Percentiles rank a stretch among this genome's conserved stretches.
Evolutionary conservation across 345 rosid genomes (phyloP).

Genomic region (Alliaria petiolata): DNA sequence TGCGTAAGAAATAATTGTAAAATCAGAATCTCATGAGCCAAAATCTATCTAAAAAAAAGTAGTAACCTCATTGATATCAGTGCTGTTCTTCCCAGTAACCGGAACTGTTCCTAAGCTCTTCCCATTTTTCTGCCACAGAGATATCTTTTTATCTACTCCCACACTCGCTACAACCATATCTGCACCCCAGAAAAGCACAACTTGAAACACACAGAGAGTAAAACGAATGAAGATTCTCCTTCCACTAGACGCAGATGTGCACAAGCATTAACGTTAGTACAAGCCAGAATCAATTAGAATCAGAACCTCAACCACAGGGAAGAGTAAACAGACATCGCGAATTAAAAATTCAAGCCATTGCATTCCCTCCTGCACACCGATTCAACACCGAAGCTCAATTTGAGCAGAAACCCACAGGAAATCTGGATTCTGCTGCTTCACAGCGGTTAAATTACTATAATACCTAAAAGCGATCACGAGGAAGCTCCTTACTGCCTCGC

Average conservation of each 20-base stretch:
- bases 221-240: neutral
- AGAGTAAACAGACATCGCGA: neutral
- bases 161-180: slow-evolving; percentile 92
- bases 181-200: slow-evolving; percentile 26
- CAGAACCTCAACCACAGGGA: neutral
- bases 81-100: slow-evolving; percentile 52
- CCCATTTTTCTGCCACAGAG: slow-evolving; percentile 80
- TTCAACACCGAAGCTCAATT: neutral
- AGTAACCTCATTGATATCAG: slow-evolving; percentile 63
- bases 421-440: neutral
- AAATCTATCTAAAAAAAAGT: neutral
- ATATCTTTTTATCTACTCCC: slow-evolving; percentile 85
- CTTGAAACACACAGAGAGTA: neutral
- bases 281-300: neutral
- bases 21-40: neutral
- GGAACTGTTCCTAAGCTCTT: slow-evolving; percentile 69
- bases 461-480: neutral
- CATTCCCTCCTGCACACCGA: neutral
- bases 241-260: neutral
- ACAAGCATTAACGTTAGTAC: no score
- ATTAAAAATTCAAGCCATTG: no score
- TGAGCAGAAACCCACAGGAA: neutral
- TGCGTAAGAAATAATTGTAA: no score
- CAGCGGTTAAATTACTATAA: neutral
- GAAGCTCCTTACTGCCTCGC: neutral